Conservation (phyloP, 2,329 filamentous ascomycete genomes). For the Metarhizium guizhouense region DNA sequence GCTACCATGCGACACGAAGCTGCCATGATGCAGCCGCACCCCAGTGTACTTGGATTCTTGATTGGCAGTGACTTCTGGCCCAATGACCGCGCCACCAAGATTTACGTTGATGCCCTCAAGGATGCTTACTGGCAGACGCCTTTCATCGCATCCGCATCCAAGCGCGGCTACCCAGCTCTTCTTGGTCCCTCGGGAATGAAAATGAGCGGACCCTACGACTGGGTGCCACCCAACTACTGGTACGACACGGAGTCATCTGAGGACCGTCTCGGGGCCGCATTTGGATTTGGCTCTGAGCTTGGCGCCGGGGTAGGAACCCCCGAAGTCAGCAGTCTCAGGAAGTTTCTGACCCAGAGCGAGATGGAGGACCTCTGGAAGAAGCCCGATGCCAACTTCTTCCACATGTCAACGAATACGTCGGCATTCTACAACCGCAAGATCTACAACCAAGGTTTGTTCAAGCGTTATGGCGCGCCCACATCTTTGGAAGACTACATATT, state of each 20-base stretch:
- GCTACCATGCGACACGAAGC: conserved; percentile 51
- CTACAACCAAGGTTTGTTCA: conserved; percentile 46
- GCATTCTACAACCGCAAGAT: conserved; percentile 46
- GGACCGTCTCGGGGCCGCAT: conserved; percentile 43
- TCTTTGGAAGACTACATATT: conserved; percentile 48
- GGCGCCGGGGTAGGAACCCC: conserved; percentile 55
- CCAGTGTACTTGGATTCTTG: conserved; percentile 48
- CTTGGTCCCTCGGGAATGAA: conserved; percentile 53
- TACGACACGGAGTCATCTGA: conserved; percentile 32
- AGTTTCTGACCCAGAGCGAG: conserved; percentile 42
- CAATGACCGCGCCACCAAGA: conserved; percentile 42
- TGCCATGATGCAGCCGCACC: conserved; percentile 49
- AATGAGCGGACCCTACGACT: conserved; percentile 59
- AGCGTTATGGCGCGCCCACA: conserved; percentile 40
- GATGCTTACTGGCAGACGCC: conserved; percentile 46
- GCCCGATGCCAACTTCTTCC: conserved; percentile 44
- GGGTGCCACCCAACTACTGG: conserved; percentile 59
- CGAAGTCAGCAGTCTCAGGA: conserved; percentile 41
- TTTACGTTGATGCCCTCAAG: conserved; percentile 43
- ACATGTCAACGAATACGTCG: conserved; percentile 49
- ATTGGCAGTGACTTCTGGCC: conserved; percentile 58
- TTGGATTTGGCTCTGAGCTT: conserved; percentile 55
- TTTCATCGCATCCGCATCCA: conserved; percentile 47
- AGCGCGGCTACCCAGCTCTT: conserved; percentile 40
- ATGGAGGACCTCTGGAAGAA: conserved; percentile 46